Conservation (phyloP, 495 filamentous ascomycete species). For the Trichoderma reesei region DNA sequence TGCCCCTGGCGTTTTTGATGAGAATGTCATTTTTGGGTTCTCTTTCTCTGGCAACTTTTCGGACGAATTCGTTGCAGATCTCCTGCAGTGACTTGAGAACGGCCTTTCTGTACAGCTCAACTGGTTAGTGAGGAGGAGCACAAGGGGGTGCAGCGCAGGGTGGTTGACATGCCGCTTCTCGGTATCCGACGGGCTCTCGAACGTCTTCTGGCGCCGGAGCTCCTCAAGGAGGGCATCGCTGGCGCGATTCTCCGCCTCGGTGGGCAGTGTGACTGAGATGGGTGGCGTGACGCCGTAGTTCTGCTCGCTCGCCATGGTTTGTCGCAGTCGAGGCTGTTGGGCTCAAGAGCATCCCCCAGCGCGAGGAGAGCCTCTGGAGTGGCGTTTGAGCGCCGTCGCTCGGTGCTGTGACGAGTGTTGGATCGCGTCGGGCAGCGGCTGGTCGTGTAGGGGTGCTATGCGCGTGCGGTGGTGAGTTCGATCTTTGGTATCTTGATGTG, state of each 20-base stretch:
- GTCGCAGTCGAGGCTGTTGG: background rate
- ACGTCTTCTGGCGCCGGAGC: constrained; percentile 80
- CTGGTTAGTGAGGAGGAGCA: constrained; percentile 8
- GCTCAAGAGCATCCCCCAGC: background rate
- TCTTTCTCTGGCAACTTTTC: constrained; percentile 57
- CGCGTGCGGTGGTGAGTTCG: no score
- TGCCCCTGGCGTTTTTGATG: constrained; percentile 72
- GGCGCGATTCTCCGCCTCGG: constrained; percentile 58
- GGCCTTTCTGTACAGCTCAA: constrained; percentile 9
- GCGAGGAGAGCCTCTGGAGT: background rate
- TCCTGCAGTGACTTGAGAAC: constrained; percentile 64
- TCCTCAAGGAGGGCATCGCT: constrained; percentile 74
- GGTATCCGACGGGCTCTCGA: constrained; percentile 71
- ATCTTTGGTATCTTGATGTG: no score
- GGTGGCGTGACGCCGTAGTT: constrained; percentile 74
- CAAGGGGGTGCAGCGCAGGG: background rate
- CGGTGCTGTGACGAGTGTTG: no score
- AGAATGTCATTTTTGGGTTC: constrained; percentile 66
- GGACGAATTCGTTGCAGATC: constrained; percentile 76
- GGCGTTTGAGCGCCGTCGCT: no score
- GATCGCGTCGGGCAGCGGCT: no score
- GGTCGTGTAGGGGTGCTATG: no score
- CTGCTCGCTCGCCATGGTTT: constrained; percentile 18
- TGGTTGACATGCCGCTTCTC: constrained; percentile 53
- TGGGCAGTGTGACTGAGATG: constrained; percentile 68